Evolutionary conservation across 441 rosid species (phyloP).

Genomic region (Populus trichocarpa): DNA sequence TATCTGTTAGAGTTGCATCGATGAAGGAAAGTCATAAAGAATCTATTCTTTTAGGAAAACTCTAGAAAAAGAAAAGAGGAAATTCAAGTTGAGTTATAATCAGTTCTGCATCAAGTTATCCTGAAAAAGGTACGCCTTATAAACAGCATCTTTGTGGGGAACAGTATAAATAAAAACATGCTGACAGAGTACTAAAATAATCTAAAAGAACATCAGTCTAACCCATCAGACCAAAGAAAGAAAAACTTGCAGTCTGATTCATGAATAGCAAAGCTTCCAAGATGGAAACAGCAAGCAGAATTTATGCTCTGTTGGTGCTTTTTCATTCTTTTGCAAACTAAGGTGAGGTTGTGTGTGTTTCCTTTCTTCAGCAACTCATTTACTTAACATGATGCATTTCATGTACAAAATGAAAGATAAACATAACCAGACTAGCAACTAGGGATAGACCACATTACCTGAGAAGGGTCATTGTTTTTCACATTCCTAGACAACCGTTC

Average conservation of each 20-base stretch:
- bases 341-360: neutral
- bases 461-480: neutral
- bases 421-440: neutral
- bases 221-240: neutral
- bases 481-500: conserved; percentile 6
- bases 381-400: neutral
- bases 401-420: neutral
- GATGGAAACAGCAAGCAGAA: neutral
- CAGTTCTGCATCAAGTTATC: neutral
- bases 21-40: neutral
- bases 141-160: neutral
- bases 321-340: neutral
- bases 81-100: neutral
- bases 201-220: neutral
- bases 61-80: neutral
- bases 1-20: too few species aligned
- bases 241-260: neutral
- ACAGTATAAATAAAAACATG: neutral
- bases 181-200: neutral
- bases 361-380: neutral
- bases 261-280: neutral
- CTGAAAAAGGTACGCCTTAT: neutral
- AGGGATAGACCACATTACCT: neutral
- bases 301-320: neutral
- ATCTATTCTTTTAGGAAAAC: neutral